A percentile compares a stretch with the other conserved stretches of the same genome.
Evolutionary conservation across 1,139 yeast species (phyloP).

Genomic region (Yamadazyma blattariae): DNA sequence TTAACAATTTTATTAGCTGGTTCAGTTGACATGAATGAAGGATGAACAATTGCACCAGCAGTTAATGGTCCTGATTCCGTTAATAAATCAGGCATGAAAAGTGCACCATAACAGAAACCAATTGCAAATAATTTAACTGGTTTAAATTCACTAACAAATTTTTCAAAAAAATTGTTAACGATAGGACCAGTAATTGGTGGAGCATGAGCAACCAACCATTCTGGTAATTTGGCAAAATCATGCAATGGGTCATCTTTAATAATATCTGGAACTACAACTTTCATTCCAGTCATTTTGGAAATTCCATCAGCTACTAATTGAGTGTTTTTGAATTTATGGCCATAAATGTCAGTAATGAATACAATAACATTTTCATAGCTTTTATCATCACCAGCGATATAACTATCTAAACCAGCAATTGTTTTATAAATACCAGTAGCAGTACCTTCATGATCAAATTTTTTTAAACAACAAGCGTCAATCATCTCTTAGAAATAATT

Average conservation of each 20-base stretch:
- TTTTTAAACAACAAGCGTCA: conserved; percentile 43
- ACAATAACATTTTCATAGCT: conserved; percentile 48
- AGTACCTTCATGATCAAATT: conserved; percentile 47
- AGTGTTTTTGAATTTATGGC: conserved; percentile 54
- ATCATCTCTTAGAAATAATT: conserved; percentile 1
- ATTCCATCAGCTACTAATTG: conserved; percentile 67
- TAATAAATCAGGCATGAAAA: conserved; percentile 53
- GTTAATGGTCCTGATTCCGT: conserved; percentile 44
- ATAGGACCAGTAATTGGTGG: conserved; percentile 38
- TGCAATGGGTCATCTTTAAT: conserved; percentile 51
- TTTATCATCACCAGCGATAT: conserved; percentile 49
- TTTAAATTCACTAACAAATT: conserved; percentile 37
- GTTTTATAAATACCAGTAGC: conserved; percentile 42
- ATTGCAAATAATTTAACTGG: conserved; percentile 56
- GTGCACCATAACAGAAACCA: conserved; percentile 87
- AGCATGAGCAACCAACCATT: conserved; percentile 58
- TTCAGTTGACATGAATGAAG: conserved; percentile 61
- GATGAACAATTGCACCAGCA: conserved; percentile 75
- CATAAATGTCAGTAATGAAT: conserved; percentile 66
- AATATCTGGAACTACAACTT: conserved; percentile 71
- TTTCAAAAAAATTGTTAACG: conserved; percentile 38
- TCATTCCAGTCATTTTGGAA: conserved; percentile 53
- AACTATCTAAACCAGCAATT: conserved; percentile 49
- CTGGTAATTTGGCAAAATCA: conserved; percentile 23
- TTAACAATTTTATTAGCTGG: conserved; percentile 54